A percentile compares a stretch with the other conserved stretches of the same genome.
Conservation (phyloP, 805 yeast genomes). For the Candida yuanshanica region DNA sequence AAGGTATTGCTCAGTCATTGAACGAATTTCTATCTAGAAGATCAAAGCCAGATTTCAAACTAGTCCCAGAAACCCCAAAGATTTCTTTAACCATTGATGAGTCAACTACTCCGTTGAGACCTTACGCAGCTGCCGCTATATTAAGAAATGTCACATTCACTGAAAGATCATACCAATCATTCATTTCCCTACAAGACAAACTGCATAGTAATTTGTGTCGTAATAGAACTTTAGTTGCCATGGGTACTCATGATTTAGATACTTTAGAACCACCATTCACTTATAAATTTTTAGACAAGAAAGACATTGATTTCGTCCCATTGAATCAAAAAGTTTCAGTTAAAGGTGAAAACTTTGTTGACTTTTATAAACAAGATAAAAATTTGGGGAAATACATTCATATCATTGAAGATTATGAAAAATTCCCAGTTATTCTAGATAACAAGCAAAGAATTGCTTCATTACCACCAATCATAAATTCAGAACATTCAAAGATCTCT, state of each 20-base stretch:
- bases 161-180: conserved; percentile 84
- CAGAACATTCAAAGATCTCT: conserved; percentile 83
- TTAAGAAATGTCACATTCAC: conserved; percentile 79
- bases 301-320: conserved; percentile 69
- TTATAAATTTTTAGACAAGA: conserved; percentile 79
- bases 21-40: conserved; percentile 79
- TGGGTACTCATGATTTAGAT: conserved; percentile 96
- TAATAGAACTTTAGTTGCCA: conserved; percentile 94
- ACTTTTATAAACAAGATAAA: conserved; percentile 85
- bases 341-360: conserved; percentile 77
- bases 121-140: conserved; percentile 93
- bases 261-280: conserved; percentile 76
- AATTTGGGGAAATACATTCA: conserved; percentile 85
- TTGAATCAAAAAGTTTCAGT: conserved; percentile 64
- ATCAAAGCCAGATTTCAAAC: conserved; percentile 59
- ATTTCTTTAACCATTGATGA: conserved; percentile 65
- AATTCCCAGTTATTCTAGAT: conserved; percentile 86
- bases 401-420: conserved; percentile 82
- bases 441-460: conserved; percentile 73
- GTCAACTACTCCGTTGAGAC: conserved; percentile 73
- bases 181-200: conserved; percentile 94
- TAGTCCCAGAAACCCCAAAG: conserved; percentile 56
- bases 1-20: conserved; percentile 94
- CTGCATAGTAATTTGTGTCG: conserved; percentile 93
- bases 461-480: conserved; percentile 94